Evolutionary conservation across 805 yeast genomes (phyloP), one percentile per base, ranked within the genome.

Genomic region (Ogataea saltuana): DNA sequence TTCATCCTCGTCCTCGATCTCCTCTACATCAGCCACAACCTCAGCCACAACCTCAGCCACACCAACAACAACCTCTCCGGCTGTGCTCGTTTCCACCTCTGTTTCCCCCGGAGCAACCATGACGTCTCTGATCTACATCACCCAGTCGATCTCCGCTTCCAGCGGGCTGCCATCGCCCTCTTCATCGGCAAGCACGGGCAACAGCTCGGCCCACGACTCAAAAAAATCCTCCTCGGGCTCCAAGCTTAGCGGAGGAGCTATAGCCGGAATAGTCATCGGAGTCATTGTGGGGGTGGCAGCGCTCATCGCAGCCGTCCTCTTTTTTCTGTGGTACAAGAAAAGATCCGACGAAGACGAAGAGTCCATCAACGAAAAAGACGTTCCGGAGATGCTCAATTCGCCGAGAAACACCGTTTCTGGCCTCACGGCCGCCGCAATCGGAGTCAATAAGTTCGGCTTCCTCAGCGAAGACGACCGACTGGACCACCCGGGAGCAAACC

Each of bases 241-340:
- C 16, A 51, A 46, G 10, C 37, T 65, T 23, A 51, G 60, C 16
- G 56, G 54, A 17, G 69, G 69, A 31, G 63, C 65, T 11, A 61
- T 63, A 31, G 69, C 69, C 8, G 69, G 69, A 30, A 60, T 64
- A 13, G 69, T 59, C 8, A 50, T 65, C 41, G 69, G 69, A 10
- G 53, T 49, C 4, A 51, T 65, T 2, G 38, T 51, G 20, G 69
- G 68, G 18, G 38, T 47, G 3, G 20, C 50, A 3, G 17, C 52
- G 13, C 15, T 65, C 3, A 33, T 46, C 3, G 42, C 43, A 1
- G 23, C 35, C 7, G 10, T 56, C 5, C n/a, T 57, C 21, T 43
- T 61, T 38, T 50, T 61, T 35, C 22, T 52, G 16, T 44, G 63
- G 48, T 44, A 51, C 38, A 55, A 64, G 41, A 50, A 53, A 18